Base-by-base conservation (phyloP, 805 yeast genomes). In the Candida broadrunensis region DNA sequence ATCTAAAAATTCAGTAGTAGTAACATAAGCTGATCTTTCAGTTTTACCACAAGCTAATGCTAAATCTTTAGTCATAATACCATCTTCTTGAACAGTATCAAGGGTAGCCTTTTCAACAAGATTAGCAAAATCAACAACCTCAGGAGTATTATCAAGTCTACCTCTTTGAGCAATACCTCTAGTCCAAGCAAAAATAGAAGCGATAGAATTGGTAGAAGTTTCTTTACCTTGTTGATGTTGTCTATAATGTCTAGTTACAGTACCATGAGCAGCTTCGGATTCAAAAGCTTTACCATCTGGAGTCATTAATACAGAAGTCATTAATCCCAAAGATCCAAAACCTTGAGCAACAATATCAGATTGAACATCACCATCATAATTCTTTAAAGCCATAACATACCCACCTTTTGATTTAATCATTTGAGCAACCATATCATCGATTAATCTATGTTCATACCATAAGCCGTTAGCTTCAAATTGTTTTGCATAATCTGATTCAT, bases 391-490 rank as follows among this genome's bases (percentile, higher is more conserved):
- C 72, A 85, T 76, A 46, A 85, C 77, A 56, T 77, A 85, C 5
- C 93, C 93, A 56, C 93, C 93, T 55, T 81, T 81, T 19, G 91
- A 85, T 63, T 85, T 85, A 57, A 85, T 65, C 93, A 85, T 85
- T 65, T 85, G 93, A 4, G 91, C 91, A 45, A 85, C 93, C 89
- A 85, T 85, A 60, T 85, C 93, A 62, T 85, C 93, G 47, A 85
- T 85, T 57, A 85, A 73, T 63, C 93, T 77, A 63, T 85, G 93
- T 61, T 85, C 90, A 54, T 84, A 85, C 71, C 79, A 76, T 48
- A 85, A 75, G 17, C 83, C 85, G 25, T 69, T 67, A 12, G 65
- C 62, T 54, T 83, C 87, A 52, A 84, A 84, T 41, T 74, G 62
- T 9, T 63, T 14, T 53, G 77, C 73, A 66, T 85, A 85, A 33